Evolutionary conservation across 257 asterid genomes (phyloP), one percentile per base, ranked within the genome.

Genomic region (Solanum bulbocastanum): DNA sequence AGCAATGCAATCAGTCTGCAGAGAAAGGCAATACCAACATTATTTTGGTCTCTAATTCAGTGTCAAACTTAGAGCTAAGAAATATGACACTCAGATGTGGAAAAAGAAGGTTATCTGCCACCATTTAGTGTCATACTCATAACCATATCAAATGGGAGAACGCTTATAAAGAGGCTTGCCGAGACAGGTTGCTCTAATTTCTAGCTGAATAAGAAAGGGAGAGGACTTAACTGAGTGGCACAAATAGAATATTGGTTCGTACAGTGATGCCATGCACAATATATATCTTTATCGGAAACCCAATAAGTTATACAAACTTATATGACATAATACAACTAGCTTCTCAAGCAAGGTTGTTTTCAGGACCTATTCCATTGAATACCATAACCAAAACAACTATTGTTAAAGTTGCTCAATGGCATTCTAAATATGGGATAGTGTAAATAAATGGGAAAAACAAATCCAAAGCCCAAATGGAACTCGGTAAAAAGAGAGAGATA

Each of bases 1-100:
- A 66, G 98, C 99, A 74, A 96, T 94, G 95, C 99, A 97, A 88
- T 96, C 98, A 23, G 98, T 94, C 99, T 96, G 93, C 88, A 90
- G 6, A 84, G 11, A 44, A 81, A 74, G 30, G 73, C 52, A 11
- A 12, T 14, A 73, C 18, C 36, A 68, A 79, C 40, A 27, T 25
- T 27, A 79, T 20, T 44, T 25, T 2, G 25, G 66, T 27, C 84
- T 44, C 65, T 44, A 44, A 79, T 27, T 78, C 20, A 8, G 10
- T 40, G n/a, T 79, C 33, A 9, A 79, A 44, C 37, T 46, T 44
- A 39, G 84, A 79, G 66, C 9, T 79, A 5, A 44, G 66, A 79
- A 78, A 44, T 79, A 44, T 15, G 66, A 79, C 40, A 40, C 35
- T 76, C 22, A 76, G 83, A 76, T 44, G 66, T 25, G 15, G 37